These are phyloP conservation scores for Tolypocladium cylindrosporum DNA, from an alignment of 2,329 filamentous ascomycete species.

Conservation along the genomic window DNA sequence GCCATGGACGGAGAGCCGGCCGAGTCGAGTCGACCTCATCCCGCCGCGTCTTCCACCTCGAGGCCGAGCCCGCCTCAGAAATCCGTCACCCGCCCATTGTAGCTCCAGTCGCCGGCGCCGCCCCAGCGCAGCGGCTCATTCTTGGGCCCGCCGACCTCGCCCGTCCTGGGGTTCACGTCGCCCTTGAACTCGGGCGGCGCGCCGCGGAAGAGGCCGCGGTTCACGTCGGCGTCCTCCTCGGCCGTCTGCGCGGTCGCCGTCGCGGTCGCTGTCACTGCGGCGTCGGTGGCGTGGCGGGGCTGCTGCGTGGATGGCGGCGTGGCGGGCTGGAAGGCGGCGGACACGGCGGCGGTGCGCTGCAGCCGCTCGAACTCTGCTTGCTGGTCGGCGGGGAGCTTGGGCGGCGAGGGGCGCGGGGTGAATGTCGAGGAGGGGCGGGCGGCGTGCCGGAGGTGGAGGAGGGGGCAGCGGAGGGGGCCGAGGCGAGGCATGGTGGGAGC, in stretches of 20 bases:
- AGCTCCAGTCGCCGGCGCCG: constrained; percentile 70
- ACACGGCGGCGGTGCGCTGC: constrained; percentile 50
- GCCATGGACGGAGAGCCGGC: neutral
- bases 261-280: neutral
- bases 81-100: constrained; percentile 89
- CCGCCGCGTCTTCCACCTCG: neutral
- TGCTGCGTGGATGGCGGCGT: constrained; percentile 14
- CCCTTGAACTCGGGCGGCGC: constrained; percentile 88
- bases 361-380: constrained; percentile 87
- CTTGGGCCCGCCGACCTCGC: constrained; percentile 93
- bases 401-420: constrained; percentile 57
- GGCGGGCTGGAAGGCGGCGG: constrained; percentile 26
- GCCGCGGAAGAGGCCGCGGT: constrained; percentile 57
- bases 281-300: constrained; percentile 9
- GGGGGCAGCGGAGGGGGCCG: constrained; percentile 7
- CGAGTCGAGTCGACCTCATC: neutral
- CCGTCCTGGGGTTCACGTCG: constrained; percentile 84
- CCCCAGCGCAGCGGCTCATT: constrained; percentile 93
- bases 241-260: neutral
- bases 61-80: constrained; percentile 40
- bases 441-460: constrained; percentile 8
- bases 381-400: constrained; percentile 76
- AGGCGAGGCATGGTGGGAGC: neutral
- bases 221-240: constrained; percentile 36
- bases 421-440: constrained; percentile 26